Conservation (phyloP, 2,329 filamentous ascomycete species). For the Hawksworthiomyces lignivorus region DNA sequence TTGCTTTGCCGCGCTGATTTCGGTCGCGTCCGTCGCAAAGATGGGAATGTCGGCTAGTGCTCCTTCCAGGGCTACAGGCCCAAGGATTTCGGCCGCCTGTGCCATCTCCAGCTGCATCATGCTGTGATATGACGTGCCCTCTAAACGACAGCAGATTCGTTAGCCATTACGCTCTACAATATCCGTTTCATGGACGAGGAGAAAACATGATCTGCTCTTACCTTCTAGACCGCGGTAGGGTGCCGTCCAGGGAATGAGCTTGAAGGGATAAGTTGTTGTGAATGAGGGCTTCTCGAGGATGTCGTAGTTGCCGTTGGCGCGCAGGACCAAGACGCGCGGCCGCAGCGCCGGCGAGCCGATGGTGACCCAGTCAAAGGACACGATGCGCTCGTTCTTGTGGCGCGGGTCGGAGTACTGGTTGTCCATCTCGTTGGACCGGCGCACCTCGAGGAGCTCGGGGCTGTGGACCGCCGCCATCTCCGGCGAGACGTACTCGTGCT, state of each 20-base stretch:
- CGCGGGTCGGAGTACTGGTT: slow-evolving; percentile 45
- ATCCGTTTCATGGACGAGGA: neutral
- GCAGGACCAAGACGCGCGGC: slow-evolving; percentile 51
- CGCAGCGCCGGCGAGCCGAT: slow-evolving; percentile 46
- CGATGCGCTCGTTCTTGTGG: slow-evolving; percentile 51
- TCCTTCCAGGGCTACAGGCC: slow-evolving; percentile 45
- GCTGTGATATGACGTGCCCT: slow-evolving; percentile 43
- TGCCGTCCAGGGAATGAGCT: slow-evolving; percentile 53
- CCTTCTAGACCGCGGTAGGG: slow-evolving; percentile 51
- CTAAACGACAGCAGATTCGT: no score
- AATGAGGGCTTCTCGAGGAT: slow-evolving; percentile 54
- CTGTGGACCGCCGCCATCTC: slow-evolving; percentile 35
- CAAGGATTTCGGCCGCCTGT: slow-evolving; percentile 45
- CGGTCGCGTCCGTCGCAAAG: slow-evolving; percentile 45
- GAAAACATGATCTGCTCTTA: slow-evolving; percentile 17
- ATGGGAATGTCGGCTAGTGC: slow-evolving; percentile 46
- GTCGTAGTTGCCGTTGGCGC: slow-evolving; percentile 53
- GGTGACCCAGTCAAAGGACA: slow-evolving; percentile 62
- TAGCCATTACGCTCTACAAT: no score
- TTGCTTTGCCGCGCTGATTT: slow-evolving; percentile 34
- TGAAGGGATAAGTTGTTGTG: slow-evolving; percentile 50
- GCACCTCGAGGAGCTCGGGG: slow-evolving; percentile 52
- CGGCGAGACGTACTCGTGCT: slow-evolving; percentile 41
- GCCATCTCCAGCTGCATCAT: slow-evolving; percentile 52
- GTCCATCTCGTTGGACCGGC: slow-evolving; percentile 55